A percentile compares a stretch with the other conserved stretches of the same genome.
These are phyloP conservation scores for Penicillium palitans DNA, from an alignment of 2,329 filamentous ascomycete genomes.

Conservation along the genomic window DNA sequence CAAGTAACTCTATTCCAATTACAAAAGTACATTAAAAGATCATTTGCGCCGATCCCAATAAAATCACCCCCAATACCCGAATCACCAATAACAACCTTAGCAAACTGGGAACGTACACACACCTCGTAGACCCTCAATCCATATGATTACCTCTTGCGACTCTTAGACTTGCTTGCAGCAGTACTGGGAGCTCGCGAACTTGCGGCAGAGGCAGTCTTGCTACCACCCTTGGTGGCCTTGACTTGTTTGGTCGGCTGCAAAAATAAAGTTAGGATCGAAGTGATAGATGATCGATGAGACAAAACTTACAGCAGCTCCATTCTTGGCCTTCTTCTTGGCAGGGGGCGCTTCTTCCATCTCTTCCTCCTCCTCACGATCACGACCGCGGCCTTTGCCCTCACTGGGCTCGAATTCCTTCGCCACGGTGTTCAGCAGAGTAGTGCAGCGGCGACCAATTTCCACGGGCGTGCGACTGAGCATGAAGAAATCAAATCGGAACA, in stretches of 20 bases:
- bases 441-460: constrained; percentile 89
- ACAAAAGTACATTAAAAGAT: constrained; percentile 16
- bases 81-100: constrained; percentile 4
- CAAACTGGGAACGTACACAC: constrained; percentile 5
- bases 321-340: constrained; percentile 94
- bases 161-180: constrained; percentile 54
- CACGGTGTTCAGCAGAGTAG: constrained; percentile 89
- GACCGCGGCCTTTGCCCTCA: constrained; percentile 67
- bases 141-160: constrained; percentile 50
- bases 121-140: neutral
- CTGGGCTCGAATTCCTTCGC: constrained; percentile 89
- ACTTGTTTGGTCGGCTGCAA: constrained; percentile 82
- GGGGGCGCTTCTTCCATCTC: constrained; percentile 79
- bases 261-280: constrained; percentile 15
- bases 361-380: constrained; percentile 71
- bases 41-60: constrained; percentile 22
- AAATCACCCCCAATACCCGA: constrained; percentile 10
- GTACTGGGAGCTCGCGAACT: constrained; percentile 88
- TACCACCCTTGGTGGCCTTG: constrained; percentile 77
- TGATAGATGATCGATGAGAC: neutral
- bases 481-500: constrained; percentile 99
- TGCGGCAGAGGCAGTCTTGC: constrained; percentile 72
- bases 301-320: constrained; percentile 74
- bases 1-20: constrained; percentile 15
- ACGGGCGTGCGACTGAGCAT: constrained; percentile 92